Conservation (phyloP, 2,329 filamentous ascomycete genomes). For the Penicillium sp. region DNA sequence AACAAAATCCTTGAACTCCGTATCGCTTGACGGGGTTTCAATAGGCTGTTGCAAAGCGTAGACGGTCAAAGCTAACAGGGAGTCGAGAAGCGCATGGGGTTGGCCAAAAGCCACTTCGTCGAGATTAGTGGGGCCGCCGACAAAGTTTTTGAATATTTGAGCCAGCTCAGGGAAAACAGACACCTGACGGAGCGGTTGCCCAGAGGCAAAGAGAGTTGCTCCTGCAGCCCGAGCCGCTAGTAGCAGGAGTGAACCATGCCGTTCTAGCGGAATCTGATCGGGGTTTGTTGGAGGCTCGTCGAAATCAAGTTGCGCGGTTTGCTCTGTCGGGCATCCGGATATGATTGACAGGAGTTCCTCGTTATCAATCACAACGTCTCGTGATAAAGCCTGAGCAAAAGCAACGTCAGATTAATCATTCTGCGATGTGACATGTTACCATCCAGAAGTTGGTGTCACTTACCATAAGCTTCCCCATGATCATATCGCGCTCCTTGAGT, state of each 20-base stretch:
- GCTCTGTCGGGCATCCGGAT: constrained; percentile 34
- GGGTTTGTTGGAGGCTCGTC: constrained; percentile 47
- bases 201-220: constrained; percentile 42
- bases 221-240: constrained; percentile 46
- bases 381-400: constrained; percentile 40
- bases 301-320: constrained; percentile 41
- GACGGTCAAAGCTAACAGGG: constrained; percentile 46
- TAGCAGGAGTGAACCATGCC: constrained; percentile 48
- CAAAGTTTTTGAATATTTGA: constrained; percentile 44
- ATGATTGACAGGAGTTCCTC: constrained; percentile 42
- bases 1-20: constrained; percentile 47
- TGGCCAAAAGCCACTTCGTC: constrained; percentile 36
- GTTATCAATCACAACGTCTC: constrained; percentile 46
- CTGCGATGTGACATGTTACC: background rate
- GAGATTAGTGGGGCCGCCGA: constrained; percentile 37
- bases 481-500: constrained; percentile 46
- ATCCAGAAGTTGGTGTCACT: constrained; percentile 6
- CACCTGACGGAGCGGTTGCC: constrained; percentile 32
- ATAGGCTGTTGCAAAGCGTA: constrained; percentile 41
- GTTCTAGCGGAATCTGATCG: constrained; percentile 49
- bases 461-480: constrained; percentile 50
- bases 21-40: constrained; percentile 42
- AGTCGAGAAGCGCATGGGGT: constrained; percentile 48
- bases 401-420: background rate
- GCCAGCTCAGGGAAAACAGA: constrained; percentile 48